A percentile compares a stretch with the other conserved stretches of the same genome.
Conservation (phyloP, 2,329 filamentous ascomycete species). For the Pseudogymnoascus sp. region DNA sequence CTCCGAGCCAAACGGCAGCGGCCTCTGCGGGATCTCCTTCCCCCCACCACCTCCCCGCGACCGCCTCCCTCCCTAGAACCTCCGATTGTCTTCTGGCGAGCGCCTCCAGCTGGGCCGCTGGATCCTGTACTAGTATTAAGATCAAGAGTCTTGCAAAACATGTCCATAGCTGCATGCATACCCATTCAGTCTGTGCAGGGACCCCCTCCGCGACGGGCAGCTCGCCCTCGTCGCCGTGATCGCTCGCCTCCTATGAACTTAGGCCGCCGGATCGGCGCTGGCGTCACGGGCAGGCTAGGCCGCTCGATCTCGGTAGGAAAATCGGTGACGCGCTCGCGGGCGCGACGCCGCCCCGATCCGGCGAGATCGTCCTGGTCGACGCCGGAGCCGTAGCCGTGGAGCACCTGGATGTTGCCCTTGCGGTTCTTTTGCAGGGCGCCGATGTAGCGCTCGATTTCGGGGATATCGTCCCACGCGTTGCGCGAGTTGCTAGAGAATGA, state of each 20-base stretch:
- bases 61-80: constrained; percentile 49
- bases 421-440: constrained; percentile 64
- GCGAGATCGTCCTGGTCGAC: constrained; percentile 25
- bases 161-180: constrained; percentile 60
- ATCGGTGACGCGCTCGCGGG: constrained; percentile 68
- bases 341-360: constrained; percentile 28
- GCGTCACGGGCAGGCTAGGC: constrained; percentile 84
- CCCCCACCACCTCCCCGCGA: constrained; percentile 37
- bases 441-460: constrained; percentile 83
- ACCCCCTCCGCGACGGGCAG: constrained; percentile 76
- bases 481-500: constrained; percentile 50
- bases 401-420: constrained; percentile 34
- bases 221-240: constrained; percentile 44
- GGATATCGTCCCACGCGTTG: constrained; percentile 92
- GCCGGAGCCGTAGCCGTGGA: constrained; percentile 29
- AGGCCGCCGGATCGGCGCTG: constrained; percentile 66
- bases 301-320: constrained; percentile 78
- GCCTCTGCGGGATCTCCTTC: constrained; percentile 41
- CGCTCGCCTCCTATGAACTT: constrained; percentile 53
- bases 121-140: constrained; percentile 55
- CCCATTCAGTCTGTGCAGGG: constrained; percentile 84
- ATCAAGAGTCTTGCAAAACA: constrained; percentile 37
- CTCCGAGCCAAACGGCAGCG: constrained; percentile 50
- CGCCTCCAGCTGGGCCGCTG: constrained; percentile 61
- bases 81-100: constrained; percentile 61